Evolutionary conservation across 768 basidiomycete species (phyloP), one percentile per base, ranked within the genome.

Genomic region (Brasilioporus rufonigricans): DNA sequence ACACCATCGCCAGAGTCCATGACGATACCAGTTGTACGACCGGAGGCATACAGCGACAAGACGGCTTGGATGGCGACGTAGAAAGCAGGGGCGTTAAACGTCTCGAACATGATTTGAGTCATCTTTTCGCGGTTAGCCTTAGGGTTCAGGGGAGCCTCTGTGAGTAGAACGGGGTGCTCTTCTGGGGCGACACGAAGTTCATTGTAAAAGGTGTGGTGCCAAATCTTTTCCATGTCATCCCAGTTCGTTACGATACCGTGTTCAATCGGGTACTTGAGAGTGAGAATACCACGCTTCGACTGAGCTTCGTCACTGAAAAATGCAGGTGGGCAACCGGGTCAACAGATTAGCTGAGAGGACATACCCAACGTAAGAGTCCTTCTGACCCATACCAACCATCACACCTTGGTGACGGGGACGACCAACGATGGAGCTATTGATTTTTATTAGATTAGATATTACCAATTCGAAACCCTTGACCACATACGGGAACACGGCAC

Each of bases 171-270:
- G 32, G 85, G 86, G 73, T 87, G 86, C 66, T 88, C 87, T 68
- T 88, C 86, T 11, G 86, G 86, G 4, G 87, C 86, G 54, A 87
- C 86, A 70, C 87, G 86, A 56, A 88, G 80, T 65, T 87, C 87
- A 65, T 88, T 87, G 76, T 87, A 95, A 76, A 95, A 96, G 31
- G 93, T 94, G 79, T 95, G 93, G 73, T 94, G 92, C 93, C 93
- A 96, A 72, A 95, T 95, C 78, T 95, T 94, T 79, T 96, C 94
- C 93, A 95, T 95, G 75, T 95, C 93, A 66, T 95, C 94, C 94
- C 94, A 97, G 85, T 97, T 94, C 74, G 93, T 94, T 72, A 96
- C 90, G 68, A 93, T 89, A 74, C 91, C 91, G 76, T 93, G 91
- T 73, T 93, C 90, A 63, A 93, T 93, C 49, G 91, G 93, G 77